Base-by-base conservation (phyloP, 306 rosid species). In the Trifolium dubium region DNA sequence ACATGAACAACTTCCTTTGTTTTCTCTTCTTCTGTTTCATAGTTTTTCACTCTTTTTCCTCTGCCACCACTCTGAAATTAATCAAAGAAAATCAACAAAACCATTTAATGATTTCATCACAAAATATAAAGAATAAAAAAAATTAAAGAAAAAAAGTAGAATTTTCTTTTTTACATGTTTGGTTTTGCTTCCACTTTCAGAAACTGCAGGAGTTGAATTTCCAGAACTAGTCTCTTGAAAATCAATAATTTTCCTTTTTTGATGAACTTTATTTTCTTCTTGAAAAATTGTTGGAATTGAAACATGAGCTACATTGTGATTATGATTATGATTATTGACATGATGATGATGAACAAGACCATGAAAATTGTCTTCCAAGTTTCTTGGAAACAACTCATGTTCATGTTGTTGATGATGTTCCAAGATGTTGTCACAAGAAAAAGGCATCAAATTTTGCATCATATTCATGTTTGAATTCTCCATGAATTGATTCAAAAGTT, bases 1-100 rank as follows among this genome's bases (percentile, higher is more conserved):
- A 94, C 98, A 81, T 92, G 98, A 80, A 94, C 97, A 47, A 94
- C 95, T 78, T 88, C 99, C 81, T 84, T 90, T 69, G 77, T 64
- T 67, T 87, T 89, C 56, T 80, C 92, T 58, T 87, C 93, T 79
- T 85, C 86, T 68, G 79, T 81, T 68, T 18, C 82, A 64, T 76
- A 76, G 66, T 35, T 80, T 77, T 90, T 94, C 40, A 44, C 79
- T 80, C 87, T 85, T 82, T 92, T 92, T 44, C 86, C 96, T 83
- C 86, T 90, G 67, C 89, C 88, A 29, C 69, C 81, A 40, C 75
- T 77, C 99, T 94, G 84, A 61, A 81, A 77, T 37, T 13, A 71
- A 46, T 44, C 3, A 76, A 2, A 76, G 10, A n/a, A 40, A 28
- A 77, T 34, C 0, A 70, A 46, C n/a, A 14, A 67, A 76, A 35